Base-by-base conservation (phyloP, 495 filamentous ascomycete genomes). In the Podospora comata region DNA sequence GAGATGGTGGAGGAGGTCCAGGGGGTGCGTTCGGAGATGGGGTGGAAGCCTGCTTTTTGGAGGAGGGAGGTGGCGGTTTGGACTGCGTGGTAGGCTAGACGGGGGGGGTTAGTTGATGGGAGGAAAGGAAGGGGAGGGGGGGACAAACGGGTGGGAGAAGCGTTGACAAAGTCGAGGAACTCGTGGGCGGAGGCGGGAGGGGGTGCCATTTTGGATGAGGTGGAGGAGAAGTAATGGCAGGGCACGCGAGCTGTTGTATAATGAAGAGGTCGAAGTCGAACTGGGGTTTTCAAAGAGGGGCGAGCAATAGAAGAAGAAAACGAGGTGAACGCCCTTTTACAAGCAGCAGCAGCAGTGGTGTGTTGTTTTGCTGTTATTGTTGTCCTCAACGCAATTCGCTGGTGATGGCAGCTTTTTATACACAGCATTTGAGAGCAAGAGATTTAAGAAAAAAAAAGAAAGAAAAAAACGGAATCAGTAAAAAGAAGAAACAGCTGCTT, bases 131-230 rank as follows among this genome's bases (percentile, higher is more conserved):
- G 7, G 59, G 55, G 53, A 9, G 18, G 55, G 53, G 67, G 30
- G 32, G 27, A 70, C 89, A 69, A 87, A 99, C 95, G 94, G 67
- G 94, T 97, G 15, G 96, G 95, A 62, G 93, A 97, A 65, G 90
- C 90, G 79, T 97, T 95, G 76, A 99, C 89, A 82, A 96, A 99
- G 76, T 91, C 90, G 73, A 97, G 78, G 74, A 99, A 96, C 78
- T 93, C 91, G 80, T 91, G 80, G 63, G 91, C 93, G 64, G 88
- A 83, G 39, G 85, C 79, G 64, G 85, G 85, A 48, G 39, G 39
- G 26, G 86, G 84, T 57, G 87, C 82, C 88, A 91, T 90, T 65
- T 72, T 77, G 30, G 44, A 63, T 57, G 66, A 26, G 55, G 30
- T 32, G 55, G 34, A 61, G 13, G 18, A 56, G 39, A 67, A 60